Evolutionary conservation across 352 stramenopile species (phyloP).

Genomic region (Aphanomyces stellatus): DNA sequence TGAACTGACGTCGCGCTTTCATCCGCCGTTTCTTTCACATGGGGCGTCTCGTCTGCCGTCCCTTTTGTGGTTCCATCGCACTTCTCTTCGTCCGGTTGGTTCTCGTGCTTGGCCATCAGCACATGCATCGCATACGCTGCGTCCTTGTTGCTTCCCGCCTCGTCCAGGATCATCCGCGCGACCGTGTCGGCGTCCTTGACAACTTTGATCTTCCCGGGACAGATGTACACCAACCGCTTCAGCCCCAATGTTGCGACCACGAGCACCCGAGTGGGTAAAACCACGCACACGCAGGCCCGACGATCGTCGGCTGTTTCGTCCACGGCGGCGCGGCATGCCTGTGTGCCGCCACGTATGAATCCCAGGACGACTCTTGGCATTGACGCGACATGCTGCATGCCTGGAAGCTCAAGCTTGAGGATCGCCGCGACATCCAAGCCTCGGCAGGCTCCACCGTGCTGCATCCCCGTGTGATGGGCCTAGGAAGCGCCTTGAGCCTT

Average conservation of each 20-base stretch:
- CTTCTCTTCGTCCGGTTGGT: neutral
- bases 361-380: no score
- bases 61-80: no score
- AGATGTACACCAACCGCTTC: conserved; percentile 46
- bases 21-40: no score
- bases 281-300: neutral
- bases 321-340: no score
- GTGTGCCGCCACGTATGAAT: no score
- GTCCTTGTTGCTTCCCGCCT: conserved; percentile 23
- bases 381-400: neutral
- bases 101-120: conserved; percentile 9
- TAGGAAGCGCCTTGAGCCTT: no score
- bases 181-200: conserved; percentile 43
- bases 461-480: neutral
- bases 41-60: neutral
- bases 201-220: conserved; percentile 55
- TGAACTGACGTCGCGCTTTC: no score
- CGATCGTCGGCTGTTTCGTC: no score
- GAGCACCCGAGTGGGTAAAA: neutral
- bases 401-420: no score
- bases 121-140: conserved; percentile 38
- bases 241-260: neutral
- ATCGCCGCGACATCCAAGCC: neutral
- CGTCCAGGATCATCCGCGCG: conserved; percentile 41
- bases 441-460: neutral